Evolutionary conservation across 805 yeast species (phyloP).

Genomic region (Kurtzmaniella cleridarum): DNA sequence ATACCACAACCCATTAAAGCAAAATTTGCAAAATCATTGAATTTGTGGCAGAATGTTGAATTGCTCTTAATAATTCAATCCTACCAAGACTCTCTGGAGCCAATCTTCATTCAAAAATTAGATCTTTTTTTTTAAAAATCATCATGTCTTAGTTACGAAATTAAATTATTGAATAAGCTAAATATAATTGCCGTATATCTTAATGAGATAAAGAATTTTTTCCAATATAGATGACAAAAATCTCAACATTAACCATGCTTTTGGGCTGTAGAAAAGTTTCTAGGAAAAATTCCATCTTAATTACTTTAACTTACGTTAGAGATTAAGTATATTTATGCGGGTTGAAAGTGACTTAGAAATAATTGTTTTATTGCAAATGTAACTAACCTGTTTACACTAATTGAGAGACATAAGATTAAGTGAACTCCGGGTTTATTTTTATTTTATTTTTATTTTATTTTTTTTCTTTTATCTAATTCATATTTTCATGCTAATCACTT

Average conservation of each 20-base stretch:
- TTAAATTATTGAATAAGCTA: conserved; percentile 31
- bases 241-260: conserved; percentile 33
- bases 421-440: too few relatives aligned
- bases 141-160: conserved; percentile 43
- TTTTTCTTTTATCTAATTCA: conserved; percentile 21
- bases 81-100: conserved; percentile 36
- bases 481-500: conserved; percentile 27
- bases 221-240: conserved; percentile 30
- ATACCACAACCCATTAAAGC: too few relatives aligned
- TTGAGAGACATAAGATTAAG: conserved; percentile 19
- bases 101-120: conserved; percentile 43
- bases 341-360: conserved; percentile 39
- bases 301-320: conserved; percentile 35
- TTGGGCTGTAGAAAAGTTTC: conserved; percentile 42
- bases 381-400: conserved; percentile 21
- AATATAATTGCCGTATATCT: conserved; percentile 36
- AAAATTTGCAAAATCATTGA: too few relatives aligned
- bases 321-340: conserved; percentile 40
- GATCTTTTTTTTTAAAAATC: conserved; percentile 48
- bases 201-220: conserved; percentile 37
- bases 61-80: conserved; percentile 19
- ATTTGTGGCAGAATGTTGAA: neutral
- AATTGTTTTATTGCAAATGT: conserved; percentile 32
- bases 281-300: conserved; percentile 42
- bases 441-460: too few relatives aligned